Evolutionary conservation across 129 eudicot species (phyloP).

Genomic region (Saposhnikovia divaricata): DNA sequence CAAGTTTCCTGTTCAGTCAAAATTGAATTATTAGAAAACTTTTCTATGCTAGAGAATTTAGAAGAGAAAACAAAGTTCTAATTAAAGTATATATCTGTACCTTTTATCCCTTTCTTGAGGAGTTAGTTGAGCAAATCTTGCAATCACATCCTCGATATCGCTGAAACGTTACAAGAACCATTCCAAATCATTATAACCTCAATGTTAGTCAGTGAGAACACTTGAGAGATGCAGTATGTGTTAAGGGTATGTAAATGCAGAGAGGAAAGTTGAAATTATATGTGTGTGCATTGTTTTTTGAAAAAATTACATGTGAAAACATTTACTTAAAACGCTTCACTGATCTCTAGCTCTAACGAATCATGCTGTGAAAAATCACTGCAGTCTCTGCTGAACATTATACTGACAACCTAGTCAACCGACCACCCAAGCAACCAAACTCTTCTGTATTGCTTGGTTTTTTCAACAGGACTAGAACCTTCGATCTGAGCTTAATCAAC

Average conservation of each 20-base stretch:
- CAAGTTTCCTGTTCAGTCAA: conserved; percentile 58
- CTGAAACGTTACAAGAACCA: conserved; percentile 29
- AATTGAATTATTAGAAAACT: conserved; percentile 8
- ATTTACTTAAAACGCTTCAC: conserved; percentile 2
- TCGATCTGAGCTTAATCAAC: not conserved
- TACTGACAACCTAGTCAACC: not conserved
- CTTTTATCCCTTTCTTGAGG: conserved; percentile 92
- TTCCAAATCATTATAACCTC: not conserved
- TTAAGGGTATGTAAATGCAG: not conserved
- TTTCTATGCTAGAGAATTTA: not conserved
- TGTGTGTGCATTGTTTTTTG: not conserved
- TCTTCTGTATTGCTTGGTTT: not conserved
- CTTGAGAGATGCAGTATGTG: not conserved
- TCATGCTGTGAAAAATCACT: no score
- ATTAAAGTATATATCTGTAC: conserved; percentile 15
- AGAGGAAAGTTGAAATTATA: not conserved
- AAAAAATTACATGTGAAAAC: not conserved
- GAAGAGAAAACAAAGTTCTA: not conserved
- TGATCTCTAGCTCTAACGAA: no score
- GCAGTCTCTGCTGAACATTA: not conserved
- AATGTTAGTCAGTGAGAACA: not conserved
- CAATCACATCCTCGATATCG: conserved; percentile 74
- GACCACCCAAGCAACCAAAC: not conserved
- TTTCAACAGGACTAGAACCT: not conserved
- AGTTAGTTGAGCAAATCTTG: conserved; percentile 71